Conservation (phyloP, 805 yeast species). For the Lipomyces starkeyi region DNA sequence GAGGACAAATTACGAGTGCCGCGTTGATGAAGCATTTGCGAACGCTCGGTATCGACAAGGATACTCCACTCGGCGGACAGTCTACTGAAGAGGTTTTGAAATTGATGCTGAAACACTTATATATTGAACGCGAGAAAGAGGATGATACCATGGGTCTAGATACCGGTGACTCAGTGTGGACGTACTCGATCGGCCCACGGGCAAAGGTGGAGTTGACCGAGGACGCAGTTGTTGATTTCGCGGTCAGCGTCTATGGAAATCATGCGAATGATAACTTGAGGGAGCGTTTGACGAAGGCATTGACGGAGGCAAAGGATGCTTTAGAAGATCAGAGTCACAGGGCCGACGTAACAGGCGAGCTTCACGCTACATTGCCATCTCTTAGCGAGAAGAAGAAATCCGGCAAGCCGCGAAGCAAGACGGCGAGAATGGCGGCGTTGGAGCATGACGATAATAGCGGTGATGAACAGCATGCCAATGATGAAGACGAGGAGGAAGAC, state of each 20-base stretch:
- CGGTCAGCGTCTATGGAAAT: conserved; percentile 24
- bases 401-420: conserved; percentile 9
- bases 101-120: conserved; percentile 25
- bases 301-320: conserved; percentile 18
- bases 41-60: conserved; percentile 15
- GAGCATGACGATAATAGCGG: conserved; percentile 30
- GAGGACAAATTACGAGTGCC: conserved; percentile 22
- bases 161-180: conserved; percentile 23
- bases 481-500: conserved; percentile 7
- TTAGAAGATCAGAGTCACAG: not conserved
- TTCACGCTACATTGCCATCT: conserved; percentile 1
- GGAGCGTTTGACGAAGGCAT: conserved; percentile 21
- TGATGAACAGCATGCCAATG: conserved; percentile 9
- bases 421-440: conserved; percentile 22
- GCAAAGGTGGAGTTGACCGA: conserved; percentile 30
- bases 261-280: conserved; percentile 19
- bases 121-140: conserved; percentile 32
- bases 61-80: conserved; percentile 30
- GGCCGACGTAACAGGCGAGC: not conserved
- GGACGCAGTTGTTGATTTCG: conserved; percentile 22
- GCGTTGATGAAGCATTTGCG: conserved; percentile 28
- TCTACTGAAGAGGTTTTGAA: conserved; percentile 24
- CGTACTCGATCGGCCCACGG: conserved; percentile 32
- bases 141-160: conserved; percentile 17
- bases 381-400: conserved; percentile 9